These are phyloP conservation scores for Hippophae rhamnoides DNA, from an alignment of 306 rosid species.

Conservation along the genomic window DNA sequence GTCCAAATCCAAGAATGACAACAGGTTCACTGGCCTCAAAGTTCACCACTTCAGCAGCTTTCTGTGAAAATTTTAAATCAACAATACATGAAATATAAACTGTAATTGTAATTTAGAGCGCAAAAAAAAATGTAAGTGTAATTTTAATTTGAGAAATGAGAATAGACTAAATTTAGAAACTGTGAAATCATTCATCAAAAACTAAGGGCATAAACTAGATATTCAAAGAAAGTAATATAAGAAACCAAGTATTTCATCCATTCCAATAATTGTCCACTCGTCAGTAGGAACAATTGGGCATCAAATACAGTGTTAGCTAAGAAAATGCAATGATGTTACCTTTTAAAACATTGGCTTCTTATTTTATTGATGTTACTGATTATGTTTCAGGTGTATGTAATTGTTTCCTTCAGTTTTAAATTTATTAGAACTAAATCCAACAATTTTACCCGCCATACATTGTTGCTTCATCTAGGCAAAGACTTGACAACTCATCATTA, in stretches of 20 bases:
- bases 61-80: slow-evolving; percentile 31
- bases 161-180: not conserved
- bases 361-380: too few relatives aligned
- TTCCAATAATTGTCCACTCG: too few relatives aligned
- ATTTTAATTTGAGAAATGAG: slow-evolving; percentile 7
- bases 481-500: too few relatives aligned
- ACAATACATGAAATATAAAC: slow-evolving; percentile 17
- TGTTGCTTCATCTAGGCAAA: too few relatives aligned
- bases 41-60: slow-evolving; percentile 43
- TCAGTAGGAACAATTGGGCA: too few relatives aligned
- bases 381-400: too few relatives aligned
- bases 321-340: too few relatives aligned
- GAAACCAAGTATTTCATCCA: not conserved
- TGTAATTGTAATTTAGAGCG: slow-evolving; percentile 3
- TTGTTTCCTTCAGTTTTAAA: too few relatives aligned
- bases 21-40: slow-evolving; percentile 73
- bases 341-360: too few relatives aligned
- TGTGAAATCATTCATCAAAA: not conserved
- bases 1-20: slow-evolving; percentile 94
- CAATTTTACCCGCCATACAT: not conserved
- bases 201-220: not conserved
- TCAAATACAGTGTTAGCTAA: too few relatives aligned
- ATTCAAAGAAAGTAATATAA: not conserved
- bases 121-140: slow-evolving; percentile 14
- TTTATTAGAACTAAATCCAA: not conserved